Base-by-base conservation (phyloP, 192 early-diverging fungal species). In the Gamsiella multidivaricata region DNA sequence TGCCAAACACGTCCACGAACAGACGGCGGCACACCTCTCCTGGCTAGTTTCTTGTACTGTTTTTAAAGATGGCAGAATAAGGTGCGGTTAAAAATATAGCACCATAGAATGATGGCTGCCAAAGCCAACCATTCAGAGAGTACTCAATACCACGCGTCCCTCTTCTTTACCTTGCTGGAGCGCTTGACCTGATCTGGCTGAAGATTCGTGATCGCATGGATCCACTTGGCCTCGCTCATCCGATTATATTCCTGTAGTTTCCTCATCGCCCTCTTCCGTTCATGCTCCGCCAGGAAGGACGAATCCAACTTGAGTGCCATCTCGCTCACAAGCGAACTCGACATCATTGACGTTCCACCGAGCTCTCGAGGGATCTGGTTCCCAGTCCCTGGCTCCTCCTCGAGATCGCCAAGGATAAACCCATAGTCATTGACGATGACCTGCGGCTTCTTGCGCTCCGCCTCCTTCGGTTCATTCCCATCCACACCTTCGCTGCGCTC, bases 1-100 rank as follows among this genome's bases (percentile, higher is more conserved):
- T 82, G 86, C 94, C 94, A 95, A 10, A 90, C 90, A 32, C 83
- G 79, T 3, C 86, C 86, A 20, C 94, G 86, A 8, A 94, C 71
- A 8, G 89, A 90, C 14, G 83, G 70, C 1, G 94, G 94, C 15
- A 94, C 85, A 14, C 94, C 94, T 15, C 65, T 57, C 32, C 90
- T 64, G 20, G 88, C 87, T 25, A 95, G 55, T 73, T 91, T 88
- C 80, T 94, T 94, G 50, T 91, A 82, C 74, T 91, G 71, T n/a
- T n/a, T n/a, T n/a, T n/a, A n/a, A n/a, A n/a, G n/a, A n/a, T n/a
- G n/a, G n/a, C n/a, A n/a, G n/a, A n/a, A n/a, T n/a, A n/a, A n/a
- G n/a, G n/a, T n/a, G n/a, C n/a, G n/a, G n/a, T n/a, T n/a, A n/a
- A n/a, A n/a, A n/a, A n/a, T n/a, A n/a, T n/a, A n/a, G n/a, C n/a